These are phyloP conservation scores for Suhomyces coccinellae DNA, from an alignment of 1,139 yeast species.

Conservation along the genomic window DNA sequence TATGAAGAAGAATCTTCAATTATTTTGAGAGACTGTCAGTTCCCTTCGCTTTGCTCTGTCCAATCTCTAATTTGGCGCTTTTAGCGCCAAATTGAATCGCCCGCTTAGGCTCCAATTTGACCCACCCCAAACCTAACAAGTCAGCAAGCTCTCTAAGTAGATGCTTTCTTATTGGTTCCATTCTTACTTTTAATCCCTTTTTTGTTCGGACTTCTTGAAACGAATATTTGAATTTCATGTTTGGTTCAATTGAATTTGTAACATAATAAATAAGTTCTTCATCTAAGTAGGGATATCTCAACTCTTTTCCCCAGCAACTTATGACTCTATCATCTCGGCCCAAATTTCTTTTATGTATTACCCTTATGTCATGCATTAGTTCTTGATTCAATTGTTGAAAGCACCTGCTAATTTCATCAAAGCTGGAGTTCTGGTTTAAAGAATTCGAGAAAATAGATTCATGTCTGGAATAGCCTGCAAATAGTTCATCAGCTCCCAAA, in stretches of 20 bases:
- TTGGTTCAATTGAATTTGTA: constrained; percentile 48
- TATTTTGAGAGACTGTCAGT: constrained; percentile 40
- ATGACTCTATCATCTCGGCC: constrained; percentile 92
- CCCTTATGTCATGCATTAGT: constrained; percentile 64
- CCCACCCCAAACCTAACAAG: constrained; percentile 51
- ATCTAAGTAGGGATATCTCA: constrained; percentile 86
- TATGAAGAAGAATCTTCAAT: no score
- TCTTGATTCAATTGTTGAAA: constrained; percentile 43
- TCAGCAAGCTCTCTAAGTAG: constrained; percentile 65
- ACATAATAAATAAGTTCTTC: constrained; percentile 57
- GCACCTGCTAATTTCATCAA: constrained; percentile 18
- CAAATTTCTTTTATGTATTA: constrained; percentile 75
- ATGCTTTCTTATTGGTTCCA: constrained; percentile 53
- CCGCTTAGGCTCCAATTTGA: constrained; percentile 76
- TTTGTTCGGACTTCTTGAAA: constrained; percentile 34
- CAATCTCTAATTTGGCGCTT: constrained; percentile 87
- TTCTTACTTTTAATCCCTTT: constrained; percentile 27
- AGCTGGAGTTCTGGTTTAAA: constrained; percentile 18
- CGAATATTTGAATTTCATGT: constrained; percentile 43
- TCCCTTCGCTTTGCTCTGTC: constrained; percentile 66
- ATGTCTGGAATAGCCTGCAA: constrained; percentile 90
- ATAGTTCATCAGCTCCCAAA: constrained; percentile 94
- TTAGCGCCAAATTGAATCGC: constrained; percentile 97
- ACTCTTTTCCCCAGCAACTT: constrained; percentile 84
- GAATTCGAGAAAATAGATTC: constrained; percentile 44